A percentile compares a stretch with the other conserved stretches of the same genome.
These are phyloP conservation scores for Trichoderma breve DNA, from an alignment of 2,329 filamentous ascomycete species.

Conservation along the genomic window DNA sequence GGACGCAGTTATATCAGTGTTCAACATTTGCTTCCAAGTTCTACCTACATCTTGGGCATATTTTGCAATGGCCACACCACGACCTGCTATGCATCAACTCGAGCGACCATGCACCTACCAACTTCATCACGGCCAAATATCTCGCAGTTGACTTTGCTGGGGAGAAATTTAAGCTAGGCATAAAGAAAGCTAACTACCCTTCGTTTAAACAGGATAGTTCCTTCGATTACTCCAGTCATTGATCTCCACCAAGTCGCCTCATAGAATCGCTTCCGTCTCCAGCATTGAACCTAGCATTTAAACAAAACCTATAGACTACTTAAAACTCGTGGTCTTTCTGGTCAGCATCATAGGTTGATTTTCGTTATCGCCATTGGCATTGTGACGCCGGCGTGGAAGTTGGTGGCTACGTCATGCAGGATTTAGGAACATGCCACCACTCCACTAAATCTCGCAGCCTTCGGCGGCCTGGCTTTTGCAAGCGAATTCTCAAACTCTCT, in stretches of 20 bases:
- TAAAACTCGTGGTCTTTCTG: neutral
- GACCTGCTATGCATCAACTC: neutral
- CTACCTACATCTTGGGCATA: neutral
- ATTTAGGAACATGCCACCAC: neutral
- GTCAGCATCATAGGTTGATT: neutral
- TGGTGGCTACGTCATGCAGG: neutral
- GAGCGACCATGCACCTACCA: neutral
- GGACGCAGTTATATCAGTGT: no score
- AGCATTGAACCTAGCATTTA: neutral
- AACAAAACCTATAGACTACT: neutral
- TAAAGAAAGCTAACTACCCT: neutral
- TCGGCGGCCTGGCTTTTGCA: neutral
- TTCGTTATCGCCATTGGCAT: neutral
- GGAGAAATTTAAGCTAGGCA: fast-evolving
- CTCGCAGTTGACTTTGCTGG: neutral
- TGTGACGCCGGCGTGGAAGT: neutral
- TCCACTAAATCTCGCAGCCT: neutral
- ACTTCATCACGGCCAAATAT: neutral
- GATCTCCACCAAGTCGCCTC: neutral
- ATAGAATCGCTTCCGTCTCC: neutral
- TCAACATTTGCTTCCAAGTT: neutral
- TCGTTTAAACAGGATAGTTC: neutral
- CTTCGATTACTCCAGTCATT: neutral
- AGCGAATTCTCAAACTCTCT: neutral
- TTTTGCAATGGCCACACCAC: neutral